Conservation (phyloP, 805 yeast species). For the Torulaspora indica region DNA sequence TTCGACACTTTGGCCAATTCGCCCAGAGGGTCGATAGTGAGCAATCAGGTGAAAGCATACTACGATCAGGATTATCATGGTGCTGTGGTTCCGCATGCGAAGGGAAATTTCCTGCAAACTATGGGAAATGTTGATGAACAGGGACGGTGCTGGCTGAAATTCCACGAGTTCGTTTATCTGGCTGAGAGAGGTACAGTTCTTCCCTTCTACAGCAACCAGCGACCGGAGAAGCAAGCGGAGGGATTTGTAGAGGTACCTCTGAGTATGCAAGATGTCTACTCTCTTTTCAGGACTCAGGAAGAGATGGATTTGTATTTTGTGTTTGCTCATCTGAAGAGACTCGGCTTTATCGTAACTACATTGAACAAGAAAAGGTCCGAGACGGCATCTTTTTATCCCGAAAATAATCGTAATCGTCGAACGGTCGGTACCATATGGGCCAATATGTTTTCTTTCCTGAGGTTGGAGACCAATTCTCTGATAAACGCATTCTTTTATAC, state of each 20-base stretch:
- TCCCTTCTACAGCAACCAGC: conserved; percentile 34
- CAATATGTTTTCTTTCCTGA: conserved; percentile 3
- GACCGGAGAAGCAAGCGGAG: conserved; percentile 22
- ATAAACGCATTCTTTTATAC: conserved; percentile 22
- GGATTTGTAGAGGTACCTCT: conserved; percentile 37
- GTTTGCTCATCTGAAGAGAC: conserved; percentile 67
- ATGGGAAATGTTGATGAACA: conserved; percentile 57
- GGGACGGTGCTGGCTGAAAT: conserved; percentile 49
- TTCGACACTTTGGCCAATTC: conserved; percentile 53
- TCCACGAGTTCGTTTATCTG: conserved; percentile 70
- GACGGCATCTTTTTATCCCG: conserved; percentile 17
- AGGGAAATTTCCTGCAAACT: conserved; percentile 69
- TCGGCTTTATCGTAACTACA: conserved; percentile 64
- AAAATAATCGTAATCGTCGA: background rate
- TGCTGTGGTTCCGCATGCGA: conserved; percentile 47
- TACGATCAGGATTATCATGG: conserved; percentile 37
- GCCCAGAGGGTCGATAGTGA: conserved; percentile 44
- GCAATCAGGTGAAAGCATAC: conserved; percentile 50
- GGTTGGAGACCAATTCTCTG: conserved; percentile 7
- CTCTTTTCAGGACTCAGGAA: conserved; percentile 40
- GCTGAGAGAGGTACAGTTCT: conserved; percentile 72
- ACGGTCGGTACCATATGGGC: background rate
- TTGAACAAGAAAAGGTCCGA: conserved; percentile 10
- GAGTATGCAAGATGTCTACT: conserved; percentile 61
- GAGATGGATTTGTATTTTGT: conserved; percentile 57